phyloP scores from a whole-genome alignment of 1,284 basidiomycete genomes.

The Caloboletus firmus region DNA sequence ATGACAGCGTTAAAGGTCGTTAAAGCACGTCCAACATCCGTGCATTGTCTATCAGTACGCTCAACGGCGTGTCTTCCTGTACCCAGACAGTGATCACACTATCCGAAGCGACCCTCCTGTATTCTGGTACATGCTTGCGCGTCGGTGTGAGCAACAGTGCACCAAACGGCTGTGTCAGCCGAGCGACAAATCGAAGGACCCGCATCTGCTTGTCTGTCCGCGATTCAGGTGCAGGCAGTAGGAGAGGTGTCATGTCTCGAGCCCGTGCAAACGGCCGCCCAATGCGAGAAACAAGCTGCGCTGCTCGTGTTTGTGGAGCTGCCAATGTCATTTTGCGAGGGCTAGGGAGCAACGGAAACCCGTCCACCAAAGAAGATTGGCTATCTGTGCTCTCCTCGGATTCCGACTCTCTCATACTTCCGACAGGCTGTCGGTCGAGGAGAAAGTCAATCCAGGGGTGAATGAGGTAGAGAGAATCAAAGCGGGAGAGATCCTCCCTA shows the following conservation, averaged over 20 bases:
- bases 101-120: constrained; percentile 4
- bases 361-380: not conserved
- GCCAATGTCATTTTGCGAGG: not conserved
- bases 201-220: not conserved
- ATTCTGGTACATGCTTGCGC: not conserved
- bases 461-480: not conserved
- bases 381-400: accelerated
- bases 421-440: not conserved
- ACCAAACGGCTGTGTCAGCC: constrained; percentile 6
- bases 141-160: constrained; percentile 5
- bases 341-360: no score
- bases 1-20: not conserved
- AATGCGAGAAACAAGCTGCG: not conserved
- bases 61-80: not conserved
- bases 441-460: constrained; percentile 1
- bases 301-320: not conserved
- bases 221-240: not conserved
- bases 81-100: not conserved
- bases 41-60: not conserved
- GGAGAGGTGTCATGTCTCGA: not conserved
- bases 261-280: not conserved
- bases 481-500: not conserved
- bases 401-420: no score
- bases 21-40: constrained; percentile 4
- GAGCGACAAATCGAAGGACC: not conserved